phyloP scores from a whole-genome alignment of 2,329 filamentous ascomycete species.

The Lecanicillium sp. region DNA sequence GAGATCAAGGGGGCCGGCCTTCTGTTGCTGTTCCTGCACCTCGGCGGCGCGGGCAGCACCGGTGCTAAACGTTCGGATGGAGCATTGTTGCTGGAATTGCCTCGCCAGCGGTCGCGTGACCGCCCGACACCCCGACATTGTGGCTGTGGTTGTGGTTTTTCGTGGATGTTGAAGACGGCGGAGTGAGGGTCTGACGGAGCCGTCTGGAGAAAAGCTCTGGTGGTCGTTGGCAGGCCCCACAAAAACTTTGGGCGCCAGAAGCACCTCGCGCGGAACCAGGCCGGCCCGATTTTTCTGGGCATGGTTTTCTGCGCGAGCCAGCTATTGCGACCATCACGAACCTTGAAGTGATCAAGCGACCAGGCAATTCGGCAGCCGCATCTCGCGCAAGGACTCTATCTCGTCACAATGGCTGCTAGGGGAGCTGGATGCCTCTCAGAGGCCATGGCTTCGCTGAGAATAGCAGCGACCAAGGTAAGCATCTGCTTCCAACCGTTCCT shows the following conservation, averaged over 20 bases:
- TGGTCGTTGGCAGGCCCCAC: conserved; percentile 16
- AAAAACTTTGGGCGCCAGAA: conserved; percentile 16
- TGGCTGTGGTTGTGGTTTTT: conserved; percentile 21
- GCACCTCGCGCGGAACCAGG: conserved; percentile 16
- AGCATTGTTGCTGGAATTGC: conserved; percentile 38
- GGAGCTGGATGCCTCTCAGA: conserved; percentile 43
- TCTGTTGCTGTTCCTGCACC: conserved; percentile 11
- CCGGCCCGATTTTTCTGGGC: conserved; percentile 19
- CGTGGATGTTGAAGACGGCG: conserved; percentile 9
- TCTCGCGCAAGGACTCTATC: too few relatives aligned
- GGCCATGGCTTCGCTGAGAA: conserved; percentile 42
- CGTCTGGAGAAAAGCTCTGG: conserved; percentile 20
- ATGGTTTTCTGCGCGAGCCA: conserved; percentile 16
- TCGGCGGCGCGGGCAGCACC: conserved; percentile 23
- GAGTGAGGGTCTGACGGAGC: conserved; percentile 7
- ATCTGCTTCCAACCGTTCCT: too few relatives aligned
- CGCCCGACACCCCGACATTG: conserved; percentile 51
- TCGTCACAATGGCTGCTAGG: conserved; percentile 34
- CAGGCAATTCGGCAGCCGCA: too few relatives aligned
- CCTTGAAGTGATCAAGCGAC: too few relatives aligned
- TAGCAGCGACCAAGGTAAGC: conserved; percentile 33
- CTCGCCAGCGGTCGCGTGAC: conserved; percentile 48
- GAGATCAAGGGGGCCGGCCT: conserved; percentile 35
- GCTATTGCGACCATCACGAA: background rate
- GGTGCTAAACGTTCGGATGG: conserved; percentile 28